Conservation (phyloP, 495 filamentous ascomycete genomes). For the Hyaloscypha hepaticicola region DNA sequence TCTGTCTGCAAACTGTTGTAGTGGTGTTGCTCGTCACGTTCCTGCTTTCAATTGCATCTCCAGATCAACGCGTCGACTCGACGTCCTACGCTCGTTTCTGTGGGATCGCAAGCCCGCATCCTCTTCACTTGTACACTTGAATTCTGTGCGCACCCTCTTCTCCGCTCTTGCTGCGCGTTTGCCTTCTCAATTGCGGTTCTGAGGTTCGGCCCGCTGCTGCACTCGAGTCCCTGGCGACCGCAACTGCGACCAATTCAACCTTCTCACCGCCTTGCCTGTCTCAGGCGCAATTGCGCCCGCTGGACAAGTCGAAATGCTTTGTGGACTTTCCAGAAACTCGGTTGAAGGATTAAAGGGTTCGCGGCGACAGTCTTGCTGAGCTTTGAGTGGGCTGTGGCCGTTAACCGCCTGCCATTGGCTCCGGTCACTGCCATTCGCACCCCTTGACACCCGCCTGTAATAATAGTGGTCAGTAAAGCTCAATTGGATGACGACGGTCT, state of each 20-base stretch:
- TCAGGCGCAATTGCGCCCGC: conserved; percentile 28
- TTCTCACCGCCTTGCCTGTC: conserved; percentile 29
- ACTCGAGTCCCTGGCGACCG: conserved; percentile 1
- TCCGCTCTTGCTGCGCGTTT: conserved; percentile 12
- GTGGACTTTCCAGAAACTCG: conserved; percentile 29
- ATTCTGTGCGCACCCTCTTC: conserved; percentile 1
- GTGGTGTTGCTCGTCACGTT: background rate
- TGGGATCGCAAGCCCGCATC: conserved; percentile 18
- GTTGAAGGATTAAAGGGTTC: conserved; percentile 33
- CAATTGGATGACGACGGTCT: conserved; percentile 25
- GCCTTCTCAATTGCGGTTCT: conserved; percentile 16
- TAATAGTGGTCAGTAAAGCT: conserved; percentile 32
- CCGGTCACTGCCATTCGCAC: conserved; percentile 24
- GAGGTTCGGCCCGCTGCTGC: conserved; percentile 7
- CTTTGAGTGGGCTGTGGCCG: conserved; percentile 27
- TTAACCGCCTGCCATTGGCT: conserved; percentile 5
- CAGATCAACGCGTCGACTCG: conserved; percentile 30
- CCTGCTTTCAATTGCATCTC: conserved; percentile 12
- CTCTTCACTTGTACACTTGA: background rate
- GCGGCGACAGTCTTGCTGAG: conserved; percentile 28
- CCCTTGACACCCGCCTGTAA: conserved; percentile 26
- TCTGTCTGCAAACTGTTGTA: conserved; percentile 3
- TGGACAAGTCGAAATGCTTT: conserved; percentile 34
- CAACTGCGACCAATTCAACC: background rate
- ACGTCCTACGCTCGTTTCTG: conserved; percentile 28